These are phyloP conservation scores for Leucosporidium scottii DNA, from an alignment of 768 basidiomycete genomes.

Conservation along the genomic window DNA sequence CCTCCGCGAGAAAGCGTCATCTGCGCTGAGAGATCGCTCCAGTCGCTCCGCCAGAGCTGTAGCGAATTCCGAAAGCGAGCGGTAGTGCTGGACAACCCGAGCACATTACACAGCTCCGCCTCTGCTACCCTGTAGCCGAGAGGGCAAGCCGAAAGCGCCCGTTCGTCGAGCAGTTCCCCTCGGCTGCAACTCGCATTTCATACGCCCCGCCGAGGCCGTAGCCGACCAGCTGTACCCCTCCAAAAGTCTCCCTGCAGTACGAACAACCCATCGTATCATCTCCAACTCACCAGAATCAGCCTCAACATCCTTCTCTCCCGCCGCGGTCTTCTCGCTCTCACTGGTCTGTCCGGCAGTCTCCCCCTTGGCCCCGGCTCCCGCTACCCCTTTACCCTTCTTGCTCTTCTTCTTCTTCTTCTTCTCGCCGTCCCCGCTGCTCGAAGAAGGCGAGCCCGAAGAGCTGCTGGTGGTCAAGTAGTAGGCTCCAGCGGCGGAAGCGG, in stretches of 20 bases:
- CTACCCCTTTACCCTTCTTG: conserved; percentile 42
- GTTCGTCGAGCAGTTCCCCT: no score
- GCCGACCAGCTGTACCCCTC: background rate
- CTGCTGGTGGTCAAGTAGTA: conserved; percentile 46
- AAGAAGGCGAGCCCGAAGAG: conserved; percentile 41
- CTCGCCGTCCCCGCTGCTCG: conserved; percentile 40
- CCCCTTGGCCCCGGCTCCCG: conserved; percentile 51
- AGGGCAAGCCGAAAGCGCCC: no score
- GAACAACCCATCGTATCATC: no score
- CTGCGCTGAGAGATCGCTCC: no score
- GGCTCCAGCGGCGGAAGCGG: conserved; percentile 68
- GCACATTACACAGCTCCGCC: no score
- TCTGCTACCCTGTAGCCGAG: no score
- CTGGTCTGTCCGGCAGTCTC: background rate
- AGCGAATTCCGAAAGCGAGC: no score
- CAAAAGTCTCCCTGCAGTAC: background rate
- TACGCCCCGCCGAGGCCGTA: background rate
- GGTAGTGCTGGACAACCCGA: no score
- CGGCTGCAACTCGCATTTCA: no score
- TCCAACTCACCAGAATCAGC: background rate
- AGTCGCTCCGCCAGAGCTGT: no score
- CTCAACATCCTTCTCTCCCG: background rate
- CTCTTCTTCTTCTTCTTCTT: conserved; percentile 48
- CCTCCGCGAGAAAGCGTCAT: no score
- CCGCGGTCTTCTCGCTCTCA: background rate